A percentile compares a stretch with the other conserved stretches of the same genome.
Conservation (phyloP, 352 stramenopile species). For the Pythium brachiatum region DNA sequence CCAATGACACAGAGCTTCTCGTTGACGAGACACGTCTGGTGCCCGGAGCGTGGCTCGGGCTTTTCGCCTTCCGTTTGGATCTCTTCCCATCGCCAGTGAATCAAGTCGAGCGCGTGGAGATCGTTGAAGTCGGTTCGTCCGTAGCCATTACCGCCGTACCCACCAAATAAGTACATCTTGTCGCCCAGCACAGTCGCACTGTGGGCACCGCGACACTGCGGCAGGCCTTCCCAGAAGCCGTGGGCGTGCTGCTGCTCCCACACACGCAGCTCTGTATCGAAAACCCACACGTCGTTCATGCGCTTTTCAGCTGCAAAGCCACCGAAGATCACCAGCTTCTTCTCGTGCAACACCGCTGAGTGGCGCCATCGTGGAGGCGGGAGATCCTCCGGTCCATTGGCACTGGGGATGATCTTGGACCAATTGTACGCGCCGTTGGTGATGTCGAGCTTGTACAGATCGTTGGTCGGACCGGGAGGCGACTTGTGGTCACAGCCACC, state of each 20-base stretch:
- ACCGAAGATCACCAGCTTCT: constrained; percentile 92
- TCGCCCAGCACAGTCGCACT: constrained; percentile 83
- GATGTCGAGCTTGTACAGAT: constrained; percentile 94
- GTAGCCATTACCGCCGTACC: constrained; percentile 95
- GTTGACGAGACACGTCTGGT: constrained; percentile 90
- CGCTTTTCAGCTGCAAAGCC: constrained; percentile 91
- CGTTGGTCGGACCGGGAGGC: constrained; percentile 91
- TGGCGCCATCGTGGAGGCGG: constrained; percentile 82
- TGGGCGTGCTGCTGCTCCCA: constrained; percentile 92
- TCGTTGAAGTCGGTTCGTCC: constrained; percentile 95
- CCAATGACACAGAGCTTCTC: constrained; percentile 93
- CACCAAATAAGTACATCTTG: constrained; percentile 95
- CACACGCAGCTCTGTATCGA: constrained; percentile 91
- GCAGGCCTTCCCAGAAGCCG: constrained; percentile 87
- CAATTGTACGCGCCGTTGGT: constrained; percentile 74
- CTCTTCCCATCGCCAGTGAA: constrained; percentile 90
- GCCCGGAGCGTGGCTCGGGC: constrained; percentile 90
- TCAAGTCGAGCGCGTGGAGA: constrained; percentile 89
- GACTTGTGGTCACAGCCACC: constrained; percentile 90
- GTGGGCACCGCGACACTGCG: constrained; percentile 91
- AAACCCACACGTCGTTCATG: constrained; percentile 97
- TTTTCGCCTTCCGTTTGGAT: constrained; percentile 85
- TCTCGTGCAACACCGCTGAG: constrained; percentile 76
- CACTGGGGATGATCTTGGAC: constrained; percentile 51
- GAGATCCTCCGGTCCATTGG: constrained; percentile 47